Base-by-base conservation (phyloP, 805 yeast genomes). In the Novakomyces olei region DNA sequence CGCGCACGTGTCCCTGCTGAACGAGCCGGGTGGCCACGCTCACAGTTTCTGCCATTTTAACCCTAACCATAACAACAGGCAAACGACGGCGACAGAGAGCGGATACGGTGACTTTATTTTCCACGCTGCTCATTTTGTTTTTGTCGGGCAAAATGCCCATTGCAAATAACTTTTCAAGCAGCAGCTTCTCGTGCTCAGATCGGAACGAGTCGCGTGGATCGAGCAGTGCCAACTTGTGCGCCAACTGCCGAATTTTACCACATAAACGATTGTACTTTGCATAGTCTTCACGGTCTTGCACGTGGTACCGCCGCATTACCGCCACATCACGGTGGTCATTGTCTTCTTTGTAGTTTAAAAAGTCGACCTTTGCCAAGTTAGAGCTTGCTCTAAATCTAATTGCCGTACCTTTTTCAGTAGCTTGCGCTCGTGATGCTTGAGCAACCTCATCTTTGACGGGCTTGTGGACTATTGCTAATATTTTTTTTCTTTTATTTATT, bases 1-100 rank as follows among this genome's bases (percentile, higher is more conserved):
- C 92, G 43, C 98, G 66, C 2, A 88, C 92, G 47, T 88, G 96
- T 2, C 99, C 99, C 51, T 88, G 96, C 48, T 88, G 95, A 9
- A 91, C 65, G 49, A 78, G 79, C 30, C 78, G 78, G 17, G 83
- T 77, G 0, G 96, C 98, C 53, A 83, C 95, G 19, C 65, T 57
- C 17, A 85, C 62, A 27, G 73, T 77, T 46, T 85, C 81, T 0
- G 93, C 83, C 99, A 88, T 91, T 46, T 75, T 78, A 42, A 83
- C 58, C 37, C 94, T 66, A 45, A 85, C 80, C 93, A 88, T 78
- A 28, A 88, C 85, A 26, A 85, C 93, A 5, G 91, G 92, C 19
- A 88, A 67, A 48, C 99, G 63, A 44, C 99, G 63, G 42, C 96
- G 65, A 50, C 96, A 83, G 27, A 88, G 51, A 1, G 95, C 88